Percentiles rank a stretch among this genome's conserved stretches.
Evolutionary conservation across 495 filamentous ascomycete species (phyloP).

Genomic region (Aspergillus saccharolyticus): DNA sequence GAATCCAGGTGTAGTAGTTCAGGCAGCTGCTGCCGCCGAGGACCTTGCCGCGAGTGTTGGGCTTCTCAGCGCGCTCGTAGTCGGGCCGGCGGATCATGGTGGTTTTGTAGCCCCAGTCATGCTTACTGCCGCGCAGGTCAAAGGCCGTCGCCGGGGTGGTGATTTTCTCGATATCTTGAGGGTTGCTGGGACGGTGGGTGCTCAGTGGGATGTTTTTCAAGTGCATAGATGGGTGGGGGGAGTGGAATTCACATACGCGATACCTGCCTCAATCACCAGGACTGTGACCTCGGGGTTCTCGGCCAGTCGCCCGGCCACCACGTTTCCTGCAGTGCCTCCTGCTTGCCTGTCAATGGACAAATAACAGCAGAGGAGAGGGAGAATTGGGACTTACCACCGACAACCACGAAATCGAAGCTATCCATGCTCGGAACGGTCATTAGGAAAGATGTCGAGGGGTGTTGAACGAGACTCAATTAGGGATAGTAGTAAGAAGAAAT

Average conservation of each 20-base stretch:
- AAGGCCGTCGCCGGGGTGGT: conserved; percentile 34
- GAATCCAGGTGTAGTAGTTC: conserved; percentile 50
- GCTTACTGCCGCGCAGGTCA: conserved; percentile 23
- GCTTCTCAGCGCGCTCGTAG: conserved; percentile 54
- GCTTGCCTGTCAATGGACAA: neutral
- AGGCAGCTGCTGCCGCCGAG: conserved; percentile 42
- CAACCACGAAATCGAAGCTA: neutral
- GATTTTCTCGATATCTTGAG: conserved; percentile 26
- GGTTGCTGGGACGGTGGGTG: conserved; percentile 12
- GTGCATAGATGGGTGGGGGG: conserved; percentile 16
- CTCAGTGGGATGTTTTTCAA: conserved; percentile 14
- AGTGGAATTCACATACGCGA: conserved; percentile 42
- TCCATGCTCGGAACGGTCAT: neutral
- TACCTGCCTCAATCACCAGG: conserved; percentile 55
- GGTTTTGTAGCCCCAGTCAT: conserved; percentile 53
- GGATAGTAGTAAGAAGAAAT: too few species aligned
- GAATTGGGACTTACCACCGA: neutral
- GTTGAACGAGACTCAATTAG: too few species aligned
- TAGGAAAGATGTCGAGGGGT: neutral
- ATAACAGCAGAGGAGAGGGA: neutral
- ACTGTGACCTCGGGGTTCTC: conserved; percentile 43
- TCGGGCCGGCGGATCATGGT: conserved; percentile 50
- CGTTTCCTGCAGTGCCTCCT: conserved; percentile 46
- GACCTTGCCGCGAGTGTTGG: conserved; percentile 45
- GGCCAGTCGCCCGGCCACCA: conserved; percentile 51